Conservation (phyloP, 2,329 filamentous ascomycete genomes). For the Aspergillus hiratsukae region DNA sequence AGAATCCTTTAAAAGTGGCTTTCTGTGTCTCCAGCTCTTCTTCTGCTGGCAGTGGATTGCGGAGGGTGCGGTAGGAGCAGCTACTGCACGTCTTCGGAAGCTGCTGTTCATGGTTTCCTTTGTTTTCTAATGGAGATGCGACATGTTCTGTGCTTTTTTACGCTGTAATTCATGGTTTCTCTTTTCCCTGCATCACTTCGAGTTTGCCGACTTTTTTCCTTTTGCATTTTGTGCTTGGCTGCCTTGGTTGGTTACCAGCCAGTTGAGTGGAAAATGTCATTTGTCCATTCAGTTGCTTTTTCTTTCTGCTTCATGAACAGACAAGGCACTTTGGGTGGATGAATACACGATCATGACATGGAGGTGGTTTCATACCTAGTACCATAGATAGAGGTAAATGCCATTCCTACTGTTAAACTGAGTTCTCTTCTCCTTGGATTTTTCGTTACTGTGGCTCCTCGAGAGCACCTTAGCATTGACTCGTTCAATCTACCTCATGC, state of each 20-base stretch:
- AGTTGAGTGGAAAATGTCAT: conserved; percentile 35
- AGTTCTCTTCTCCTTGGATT: neutral
- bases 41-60: conserved; percentile 22
- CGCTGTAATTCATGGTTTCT: conserved; percentile 33
- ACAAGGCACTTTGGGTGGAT: conserved; percentile 22
- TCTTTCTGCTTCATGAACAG: conserved; percentile 17
- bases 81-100: conserved; percentile 2
- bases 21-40: conserved; percentile 35
- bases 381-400: conserved; percentile 34
- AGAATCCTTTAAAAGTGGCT: conserved; percentile 37
- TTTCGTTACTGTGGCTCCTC: neutral
- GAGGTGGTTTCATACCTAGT: conserved; percentile 29
- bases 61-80: conserved; percentile 12
- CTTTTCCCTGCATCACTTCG: conserved; percentile 20
- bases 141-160: conserved; percentile 33
- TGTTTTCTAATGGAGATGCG: conserved; percentile 35
- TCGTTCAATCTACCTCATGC: neutral
- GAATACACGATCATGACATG: conserved; percentile 28
- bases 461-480: neutral
- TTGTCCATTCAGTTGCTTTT: conserved; percentile 26
- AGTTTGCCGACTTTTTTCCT: conserved; percentile 26
- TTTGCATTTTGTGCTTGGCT: conserved; percentile 32
- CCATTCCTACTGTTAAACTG: conserved; percentile 20
- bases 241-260: conserved; percentile 36
- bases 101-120: conserved; percentile 34